Conservation (phyloP, 2,329 filamentous ascomycete genomes). For the Cytospora piceae region DNA sequence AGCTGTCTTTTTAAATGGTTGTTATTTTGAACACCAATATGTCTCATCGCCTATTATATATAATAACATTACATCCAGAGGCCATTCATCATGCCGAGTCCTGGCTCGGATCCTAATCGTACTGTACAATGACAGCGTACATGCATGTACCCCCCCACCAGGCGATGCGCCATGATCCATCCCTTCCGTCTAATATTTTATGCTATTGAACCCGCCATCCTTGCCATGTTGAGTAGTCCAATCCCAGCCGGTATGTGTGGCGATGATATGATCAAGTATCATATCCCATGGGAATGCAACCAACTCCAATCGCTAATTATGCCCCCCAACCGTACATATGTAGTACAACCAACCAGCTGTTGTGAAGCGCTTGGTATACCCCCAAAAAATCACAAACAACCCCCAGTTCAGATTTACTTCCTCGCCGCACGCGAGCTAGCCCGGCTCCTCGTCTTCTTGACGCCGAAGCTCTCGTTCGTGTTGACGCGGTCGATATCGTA, state of each 20-base stretch:
- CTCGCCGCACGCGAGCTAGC: not conserved
- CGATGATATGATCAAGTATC: not conserved
- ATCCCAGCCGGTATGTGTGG: not conserved
- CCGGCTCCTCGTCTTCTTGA: not conserved
- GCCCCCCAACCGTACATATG: not conserved
- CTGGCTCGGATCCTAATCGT: not conserved
- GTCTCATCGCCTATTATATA: not conserved
- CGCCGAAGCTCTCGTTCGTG: conserved; percentile 20
- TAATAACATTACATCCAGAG: not conserved
- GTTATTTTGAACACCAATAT: not conserved
- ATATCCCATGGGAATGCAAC: not conserved
- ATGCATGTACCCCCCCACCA: not conserved
- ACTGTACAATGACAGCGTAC: not conserved
- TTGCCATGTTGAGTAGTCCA: not conserved
- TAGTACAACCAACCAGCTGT: no score
- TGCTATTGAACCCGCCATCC: not conserved
- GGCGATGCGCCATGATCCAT: not conserved
- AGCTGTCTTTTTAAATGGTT: not conserved
- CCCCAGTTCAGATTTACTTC: not conserved
- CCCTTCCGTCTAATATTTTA: not conserved
- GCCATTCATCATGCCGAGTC: not conserved
- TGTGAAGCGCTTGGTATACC: not conserved
- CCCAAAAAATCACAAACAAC: not conserved
- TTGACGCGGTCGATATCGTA: conserved; percentile 27
- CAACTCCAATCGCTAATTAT: not conserved